Evolutionary conservation across 305 asterid species (phyloP).

Genomic region (Coffea humblotiana): DNA sequence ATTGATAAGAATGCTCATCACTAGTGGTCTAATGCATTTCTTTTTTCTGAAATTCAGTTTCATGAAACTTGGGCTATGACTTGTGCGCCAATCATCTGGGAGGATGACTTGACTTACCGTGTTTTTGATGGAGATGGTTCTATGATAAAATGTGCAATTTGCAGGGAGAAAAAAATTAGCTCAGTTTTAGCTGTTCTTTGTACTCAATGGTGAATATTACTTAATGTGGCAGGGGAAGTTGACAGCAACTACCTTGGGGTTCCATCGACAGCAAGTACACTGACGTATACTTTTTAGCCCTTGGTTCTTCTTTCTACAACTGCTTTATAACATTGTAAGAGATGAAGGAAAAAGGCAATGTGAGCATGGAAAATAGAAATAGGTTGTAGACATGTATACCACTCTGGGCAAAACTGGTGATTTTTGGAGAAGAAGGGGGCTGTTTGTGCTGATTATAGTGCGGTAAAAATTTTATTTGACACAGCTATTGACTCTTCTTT

Average conservation of each 20-base stretch:
- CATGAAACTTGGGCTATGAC: too few relatives aligned
- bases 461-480: not conserved
- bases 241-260: not conserved
- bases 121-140: not conserved
- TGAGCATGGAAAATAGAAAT: not conserved
- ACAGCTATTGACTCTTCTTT: not conserved
- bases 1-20: not conserved
- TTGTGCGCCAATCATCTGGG: not conserved
- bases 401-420: not conserved
- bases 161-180: not conserved
- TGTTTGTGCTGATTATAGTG: not conserved
- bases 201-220: not conserved
- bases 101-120: not conserved
- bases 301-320: not conserved
- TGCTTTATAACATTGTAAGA: not conserved
- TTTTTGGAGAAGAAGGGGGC: not conserved
- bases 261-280: not conserved
- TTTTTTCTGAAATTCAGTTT: not conserved
- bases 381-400: not conserved
- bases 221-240: not conserved
- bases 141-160: not conserved
- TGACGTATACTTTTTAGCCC: not conserved
- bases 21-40: not conserved
- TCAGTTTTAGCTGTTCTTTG: not conserved
- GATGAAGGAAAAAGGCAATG: not conserved